Evolutionary conservation across 163 green algal species (phyloP).

Genomic region (Scenedesmus sp.): DNA sequence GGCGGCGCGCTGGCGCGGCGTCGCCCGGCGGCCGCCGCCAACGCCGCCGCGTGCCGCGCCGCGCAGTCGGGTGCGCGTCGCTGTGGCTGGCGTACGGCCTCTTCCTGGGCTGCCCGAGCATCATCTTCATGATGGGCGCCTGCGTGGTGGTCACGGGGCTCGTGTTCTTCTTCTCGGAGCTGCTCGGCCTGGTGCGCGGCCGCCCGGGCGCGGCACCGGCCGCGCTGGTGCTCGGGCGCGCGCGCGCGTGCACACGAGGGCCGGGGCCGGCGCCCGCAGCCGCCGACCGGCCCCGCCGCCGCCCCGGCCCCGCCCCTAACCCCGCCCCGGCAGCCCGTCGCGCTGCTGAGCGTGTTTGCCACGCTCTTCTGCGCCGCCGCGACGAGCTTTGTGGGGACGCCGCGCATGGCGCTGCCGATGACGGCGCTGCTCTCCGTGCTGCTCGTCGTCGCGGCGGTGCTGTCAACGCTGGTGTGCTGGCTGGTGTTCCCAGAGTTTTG

Average conservation of each 20-base stretch:
- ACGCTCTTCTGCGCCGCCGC: slow-evolving; percentile 7
- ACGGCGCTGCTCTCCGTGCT: neutral
- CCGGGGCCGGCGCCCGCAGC: neutral
- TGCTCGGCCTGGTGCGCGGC: slow-evolving; percentile 13
- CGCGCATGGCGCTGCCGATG: neutral
- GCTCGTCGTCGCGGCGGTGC: neutral
- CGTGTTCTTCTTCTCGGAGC: slow-evolving; percentile 13
- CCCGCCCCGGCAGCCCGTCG: slow-evolving; percentile 4
- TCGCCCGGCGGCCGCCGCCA: too few relatives aligned
- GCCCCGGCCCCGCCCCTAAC: neutral
- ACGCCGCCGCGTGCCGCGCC: too few relatives aligned
- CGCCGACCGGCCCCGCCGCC: neutral
- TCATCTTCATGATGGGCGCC: slow-evolving; percentile 23
- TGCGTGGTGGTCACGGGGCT: neutral
- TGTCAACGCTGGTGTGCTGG: slow-evolving; percentile 12
- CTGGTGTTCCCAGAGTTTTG: slow-evolving; percentile 31
- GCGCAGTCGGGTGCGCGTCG: neutral
- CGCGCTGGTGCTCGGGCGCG: too few relatives aligned
- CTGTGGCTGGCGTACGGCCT: slow-evolving; percentile 25
- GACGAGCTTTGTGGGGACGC: neutral
- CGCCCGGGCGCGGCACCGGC: neutral
- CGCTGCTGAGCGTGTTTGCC: neutral
- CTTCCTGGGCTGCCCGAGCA: neutral
- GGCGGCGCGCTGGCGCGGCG: too few relatives aligned
- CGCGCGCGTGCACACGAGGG: neutral